A percentile compares a stretch with the other conserved stretches of the same genome.
Conservation (phyloP, 441 rosid genomes). For the Isatis lusitanica region DNA sequence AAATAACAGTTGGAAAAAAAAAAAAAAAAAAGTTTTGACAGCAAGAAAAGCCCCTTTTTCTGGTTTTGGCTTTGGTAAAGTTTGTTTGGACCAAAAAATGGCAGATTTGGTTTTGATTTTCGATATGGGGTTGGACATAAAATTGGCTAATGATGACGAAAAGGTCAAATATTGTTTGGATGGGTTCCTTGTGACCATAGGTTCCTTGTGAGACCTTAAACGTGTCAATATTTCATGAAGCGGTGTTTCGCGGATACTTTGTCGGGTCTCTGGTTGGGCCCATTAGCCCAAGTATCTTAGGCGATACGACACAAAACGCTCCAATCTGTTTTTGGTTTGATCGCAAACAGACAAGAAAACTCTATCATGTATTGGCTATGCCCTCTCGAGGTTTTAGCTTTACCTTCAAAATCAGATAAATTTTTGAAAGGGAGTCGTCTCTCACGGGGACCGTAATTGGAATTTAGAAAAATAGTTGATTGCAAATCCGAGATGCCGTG, state of each 20-base stretch:
- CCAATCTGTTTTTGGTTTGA: not conserved
- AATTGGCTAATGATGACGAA: too few relatives aligned
- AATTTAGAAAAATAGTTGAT: not conserved
- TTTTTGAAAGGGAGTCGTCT: not conserved
- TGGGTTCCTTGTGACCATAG: not conserved
- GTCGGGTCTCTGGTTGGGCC: not conserved
- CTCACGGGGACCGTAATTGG: not conserved
- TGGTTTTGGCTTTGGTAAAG: not conserved
- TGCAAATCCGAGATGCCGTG: conserved; percentile 15
- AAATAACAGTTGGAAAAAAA: too few relatives aligned
- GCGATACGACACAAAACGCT: conserved; percentile 2
- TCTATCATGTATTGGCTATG: not conserved
- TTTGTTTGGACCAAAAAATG: too few relatives aligned
- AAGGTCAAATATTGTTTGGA: not conserved
- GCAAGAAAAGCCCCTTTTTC: not conserved
- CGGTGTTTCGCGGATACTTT: not conserved
- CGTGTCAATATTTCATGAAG: not conserved
- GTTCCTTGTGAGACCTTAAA: not conserved
- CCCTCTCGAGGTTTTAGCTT: not conserved
- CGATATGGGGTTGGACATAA: too few relatives aligned
- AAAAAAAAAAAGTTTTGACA: not conserved
- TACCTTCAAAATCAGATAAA: not conserved
- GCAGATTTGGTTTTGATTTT: not conserved
- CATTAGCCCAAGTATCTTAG: not conserved
- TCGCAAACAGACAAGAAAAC: not conserved